Conservation (phyloP, 768 basidiomycete genomes). For the Phanerodontia chrysosporium region DNA sequence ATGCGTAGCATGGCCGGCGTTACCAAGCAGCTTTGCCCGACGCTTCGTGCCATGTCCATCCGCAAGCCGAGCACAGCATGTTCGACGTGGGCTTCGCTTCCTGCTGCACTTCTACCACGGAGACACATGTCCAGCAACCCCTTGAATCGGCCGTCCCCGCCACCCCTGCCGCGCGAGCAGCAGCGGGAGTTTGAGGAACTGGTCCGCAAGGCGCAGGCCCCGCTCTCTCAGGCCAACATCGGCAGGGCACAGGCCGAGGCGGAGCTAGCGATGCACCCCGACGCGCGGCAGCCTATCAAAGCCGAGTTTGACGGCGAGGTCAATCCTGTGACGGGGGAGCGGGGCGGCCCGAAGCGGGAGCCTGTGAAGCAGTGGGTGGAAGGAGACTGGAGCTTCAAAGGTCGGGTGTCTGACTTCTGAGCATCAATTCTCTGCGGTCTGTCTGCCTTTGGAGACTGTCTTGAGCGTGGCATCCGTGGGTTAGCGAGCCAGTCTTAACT, state of each 20-base stretch:
- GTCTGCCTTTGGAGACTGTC: too few relatives aligned
- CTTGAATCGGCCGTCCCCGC: constrained; percentile 63
- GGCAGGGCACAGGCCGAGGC: constrained; percentile 24
- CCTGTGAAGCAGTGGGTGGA: constrained; percentile 61
- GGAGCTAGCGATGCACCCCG: constrained; percentile 59
- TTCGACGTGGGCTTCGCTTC: neutral
- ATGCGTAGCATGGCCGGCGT: neutral
- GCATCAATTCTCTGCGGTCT: too few relatives aligned
- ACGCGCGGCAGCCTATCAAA: constrained; percentile 52
- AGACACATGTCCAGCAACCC: constrained; percentile 20
- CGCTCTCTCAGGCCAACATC: constrained; percentile 27
- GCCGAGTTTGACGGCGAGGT: constrained; percentile 77
- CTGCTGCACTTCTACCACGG: neutral
- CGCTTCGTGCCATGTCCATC: neutral
- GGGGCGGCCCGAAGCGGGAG: constrained; percentile 84
- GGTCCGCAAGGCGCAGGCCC: constrained; percentile 53
- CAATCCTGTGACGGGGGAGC: constrained; percentile 82
- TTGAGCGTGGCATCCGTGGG: too few relatives aligned
- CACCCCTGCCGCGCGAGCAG: constrained; percentile 65
- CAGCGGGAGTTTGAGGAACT: constrained; percentile 90
- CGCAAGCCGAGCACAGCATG: neutral
- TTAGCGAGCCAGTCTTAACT: too few relatives aligned
- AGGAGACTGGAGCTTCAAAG: constrained; percentile 91
- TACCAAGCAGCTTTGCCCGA: neutral
- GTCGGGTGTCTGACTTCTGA: constrained; percentile 83